Conservation (phyloP, 225 moss, liverwort and hornwort genomes). For the Antitrichia curtipendula region DNA sequence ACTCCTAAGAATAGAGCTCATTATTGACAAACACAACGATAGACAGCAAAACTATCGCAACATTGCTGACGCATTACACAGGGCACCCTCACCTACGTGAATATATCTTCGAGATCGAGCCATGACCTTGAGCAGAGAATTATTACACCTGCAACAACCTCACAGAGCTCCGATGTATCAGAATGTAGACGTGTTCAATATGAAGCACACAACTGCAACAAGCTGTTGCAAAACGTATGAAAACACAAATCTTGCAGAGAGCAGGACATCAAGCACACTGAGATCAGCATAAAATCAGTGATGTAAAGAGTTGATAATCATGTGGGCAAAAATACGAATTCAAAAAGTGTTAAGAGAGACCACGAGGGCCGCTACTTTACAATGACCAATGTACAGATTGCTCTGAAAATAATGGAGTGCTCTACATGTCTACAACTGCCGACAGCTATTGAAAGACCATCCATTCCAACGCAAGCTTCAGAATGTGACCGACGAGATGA, state of each 20-base stretch:
- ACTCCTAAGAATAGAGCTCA: neutral
- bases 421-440: neutral
- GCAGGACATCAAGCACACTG: neutral
- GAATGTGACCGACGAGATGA: neutral
- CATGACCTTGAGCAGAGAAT: neutral
- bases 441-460: neutral
- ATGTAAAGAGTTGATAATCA: neutral
- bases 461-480: neutral
- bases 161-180: neutral
- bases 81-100: neutral
- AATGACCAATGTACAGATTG: neutral
- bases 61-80: neutral
- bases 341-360: neutral
- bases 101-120: neutral
- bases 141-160: neutral
- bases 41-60: neutral
- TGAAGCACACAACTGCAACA: neutral
- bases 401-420: neutral
- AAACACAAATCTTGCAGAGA: neutral
- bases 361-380: conserved; percentile 6
- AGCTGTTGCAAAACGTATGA: neutral
- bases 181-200: neutral
- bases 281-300: neutral
- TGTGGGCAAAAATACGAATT: neutral
- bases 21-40: neutral